Conservation (phyloP, 2,329 filamentous ascomycete species). For the Diaporthe vexans region DNA sequence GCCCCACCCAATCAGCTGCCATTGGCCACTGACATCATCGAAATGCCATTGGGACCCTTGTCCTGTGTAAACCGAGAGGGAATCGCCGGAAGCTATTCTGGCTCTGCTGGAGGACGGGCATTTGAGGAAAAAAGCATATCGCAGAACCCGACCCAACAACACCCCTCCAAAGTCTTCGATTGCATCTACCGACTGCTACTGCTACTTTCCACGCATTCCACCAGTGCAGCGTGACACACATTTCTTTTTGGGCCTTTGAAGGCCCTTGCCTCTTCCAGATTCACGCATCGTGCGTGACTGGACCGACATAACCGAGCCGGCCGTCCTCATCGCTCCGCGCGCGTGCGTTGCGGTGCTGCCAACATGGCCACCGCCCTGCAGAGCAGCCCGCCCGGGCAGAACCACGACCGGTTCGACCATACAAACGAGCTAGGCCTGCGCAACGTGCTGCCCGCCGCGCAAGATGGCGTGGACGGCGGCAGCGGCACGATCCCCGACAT, state of each 20-base stretch:
- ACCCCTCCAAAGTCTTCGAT: background rate
- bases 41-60: background rate
- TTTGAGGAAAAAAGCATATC: constrained; percentile 24
- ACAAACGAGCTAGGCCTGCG: constrained; percentile 50
- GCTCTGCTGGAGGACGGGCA: constrained; percentile 8
- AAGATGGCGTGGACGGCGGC: constrained; percentile 50
- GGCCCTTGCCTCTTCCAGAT: constrained; percentile 29
- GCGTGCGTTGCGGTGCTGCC: constrained; percentile 17
- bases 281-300: constrained; percentile 41
- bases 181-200: background rate
- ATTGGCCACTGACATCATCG: constrained; percentile 41
- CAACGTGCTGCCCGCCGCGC: constrained; percentile 51
- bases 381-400: constrained; percentile 49
- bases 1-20: constrained; percentile 8
- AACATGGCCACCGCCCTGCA: constrained; percentile 37
- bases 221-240: background rate
- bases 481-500: constrained; percentile 65
- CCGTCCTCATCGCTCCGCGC: constrained; percentile 18
- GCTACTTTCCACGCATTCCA: background rate
- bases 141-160: background rate
- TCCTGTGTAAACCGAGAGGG: constrained; percentile 4
- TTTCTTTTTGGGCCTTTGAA: constrained; percentile 3
- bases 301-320: constrained; percentile 16
- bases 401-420: constrained; percentile 54
- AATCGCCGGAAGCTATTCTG: constrained; percentile 34